Conservation (phyloP, 164 flowering plant genomes). For the Malania oleifera region DNA sequence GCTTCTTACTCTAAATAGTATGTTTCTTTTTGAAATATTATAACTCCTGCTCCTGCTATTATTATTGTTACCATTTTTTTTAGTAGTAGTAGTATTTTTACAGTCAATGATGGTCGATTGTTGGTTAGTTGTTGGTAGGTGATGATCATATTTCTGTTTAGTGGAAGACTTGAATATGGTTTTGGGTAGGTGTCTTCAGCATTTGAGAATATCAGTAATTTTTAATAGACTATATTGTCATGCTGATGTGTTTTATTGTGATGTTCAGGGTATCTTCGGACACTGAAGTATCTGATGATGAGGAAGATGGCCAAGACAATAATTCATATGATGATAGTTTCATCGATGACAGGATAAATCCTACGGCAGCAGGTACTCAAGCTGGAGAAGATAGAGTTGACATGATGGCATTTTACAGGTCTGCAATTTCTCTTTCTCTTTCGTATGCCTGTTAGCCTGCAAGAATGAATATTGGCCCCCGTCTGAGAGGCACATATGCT, state of each 20-base stretch:
- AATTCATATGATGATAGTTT: constrained; percentile 66
- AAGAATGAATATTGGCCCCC: no score
- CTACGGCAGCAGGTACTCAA: constrained; percentile 41
- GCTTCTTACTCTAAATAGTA: no score
- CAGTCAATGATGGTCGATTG: no score
- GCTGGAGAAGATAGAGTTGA: constrained; percentile 43
- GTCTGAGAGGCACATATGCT: no score
- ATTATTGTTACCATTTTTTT: no score
- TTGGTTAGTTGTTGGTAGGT: no score
- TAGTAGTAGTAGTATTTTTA: no score
- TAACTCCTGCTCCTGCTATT: no score
- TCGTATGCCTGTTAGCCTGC: neutral
- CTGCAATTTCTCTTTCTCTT: constrained; percentile 7
- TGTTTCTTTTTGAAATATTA: no score
- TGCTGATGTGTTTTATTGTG: constrained; percentile 11
- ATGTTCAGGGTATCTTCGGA: constrained; percentile 74
- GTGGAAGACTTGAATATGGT: neutral
- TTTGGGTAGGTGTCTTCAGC: no score
- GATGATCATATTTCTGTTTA: no score
- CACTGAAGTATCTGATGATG: constrained; percentile 57
- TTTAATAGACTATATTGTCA: neutral
- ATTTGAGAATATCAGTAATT: no score
- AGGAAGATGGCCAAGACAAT: constrained; percentile 44
- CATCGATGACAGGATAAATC: constrained; percentile 66
- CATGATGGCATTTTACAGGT: constrained; percentile 98